Evolutionary conservation across 225 moss, liverwort and hornwort genomes (phyloP).

Genomic region (Anthoceros angustus): DNA sequence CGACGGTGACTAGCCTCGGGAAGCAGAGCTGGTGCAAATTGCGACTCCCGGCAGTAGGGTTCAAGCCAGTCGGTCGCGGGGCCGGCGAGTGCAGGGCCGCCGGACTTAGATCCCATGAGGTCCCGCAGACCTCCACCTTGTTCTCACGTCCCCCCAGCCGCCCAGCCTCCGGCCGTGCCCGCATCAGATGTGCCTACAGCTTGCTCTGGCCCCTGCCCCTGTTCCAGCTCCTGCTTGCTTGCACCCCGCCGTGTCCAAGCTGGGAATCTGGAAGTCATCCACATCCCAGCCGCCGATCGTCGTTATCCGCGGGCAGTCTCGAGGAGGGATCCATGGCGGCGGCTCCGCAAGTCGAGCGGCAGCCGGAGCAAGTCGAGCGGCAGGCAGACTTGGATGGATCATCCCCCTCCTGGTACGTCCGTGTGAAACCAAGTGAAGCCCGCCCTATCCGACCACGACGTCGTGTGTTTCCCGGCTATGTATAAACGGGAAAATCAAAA

Average conservation of each 20-base stretch:
- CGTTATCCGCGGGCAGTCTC: neutral
- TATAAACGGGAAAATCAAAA: too few species aligned
- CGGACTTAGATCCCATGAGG: conserved; percentile 64
- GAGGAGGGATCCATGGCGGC: neutral
- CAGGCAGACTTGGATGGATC: too few species aligned
- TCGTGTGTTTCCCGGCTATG: too few species aligned
- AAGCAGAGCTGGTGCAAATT: conserved; percentile 45
- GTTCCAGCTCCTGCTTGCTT: conserved; percentile 30
- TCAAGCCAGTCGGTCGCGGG: conserved; percentile 80
- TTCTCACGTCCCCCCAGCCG: conserved; percentile 58
- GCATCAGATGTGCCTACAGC: neutral
- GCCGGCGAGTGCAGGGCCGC: conserved; percentile 31
- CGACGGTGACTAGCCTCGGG: neutral
- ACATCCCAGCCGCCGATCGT: conserved; percentile 32
- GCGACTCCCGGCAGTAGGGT: conserved; percentile 87
- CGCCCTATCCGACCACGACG: too few species aligned
- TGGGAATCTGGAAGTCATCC: conserved; percentile 94
- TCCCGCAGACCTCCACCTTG: conserved; percentile 98
- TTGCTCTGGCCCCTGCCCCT: neutral
- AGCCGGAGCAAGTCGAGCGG: too few species aligned
- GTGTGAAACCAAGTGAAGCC: too few species aligned
- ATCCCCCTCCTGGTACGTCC: too few species aligned
- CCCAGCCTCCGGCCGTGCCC: neutral
- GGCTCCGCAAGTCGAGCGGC: too few species aligned
- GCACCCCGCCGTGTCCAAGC: conserved; percentile 62